A percentile compares a stretch with the other conserved stretches of the same genome.
Conservation (phyloP, 176 grass and related monocot species). For the Puccinellia tenuiflora region DNA sequence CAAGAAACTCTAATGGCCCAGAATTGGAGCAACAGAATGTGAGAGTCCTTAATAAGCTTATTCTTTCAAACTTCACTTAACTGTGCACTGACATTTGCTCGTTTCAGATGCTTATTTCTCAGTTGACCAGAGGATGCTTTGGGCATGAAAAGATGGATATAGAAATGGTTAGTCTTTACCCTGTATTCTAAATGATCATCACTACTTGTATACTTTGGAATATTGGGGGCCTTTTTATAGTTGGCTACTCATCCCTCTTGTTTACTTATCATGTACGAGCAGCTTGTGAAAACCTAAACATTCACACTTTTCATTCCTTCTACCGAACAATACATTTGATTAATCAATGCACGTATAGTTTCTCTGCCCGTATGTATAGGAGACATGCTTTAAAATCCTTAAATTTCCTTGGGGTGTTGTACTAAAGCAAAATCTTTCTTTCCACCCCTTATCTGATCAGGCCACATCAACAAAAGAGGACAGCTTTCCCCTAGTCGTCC, state of each 20-base stretch:
- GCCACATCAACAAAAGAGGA: neutral
- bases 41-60: conserved; percentile 18
- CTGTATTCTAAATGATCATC: neutral
- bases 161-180: conserved; percentile 44
- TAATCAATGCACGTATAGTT: neutral
- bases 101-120: conserved; percentile 63
- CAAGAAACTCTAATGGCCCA: conserved; percentile 39
- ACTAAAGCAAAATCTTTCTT: conserved; percentile 6
- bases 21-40: conserved; percentile 57
- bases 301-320: neutral
- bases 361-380: neutral
- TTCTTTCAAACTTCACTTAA: neutral
- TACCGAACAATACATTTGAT: neutral
- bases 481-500: neutral
- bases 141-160: conserved; percentile 60
- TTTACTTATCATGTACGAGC: conserved; percentile 5
- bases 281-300: neutral
- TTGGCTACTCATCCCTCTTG: neutral
- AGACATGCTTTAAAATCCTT: neutral
- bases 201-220: conserved; percentile 11
- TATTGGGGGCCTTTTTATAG: neutral
- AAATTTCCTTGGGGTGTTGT: neutral
- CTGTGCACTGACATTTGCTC: conserved; percentile 20
- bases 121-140: conserved; percentile 49
- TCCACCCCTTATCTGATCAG: neutral